Base-by-base conservation (phyloP, 1,284 basidiomycete species). In the Phaffia rhodozyma region DNA sequence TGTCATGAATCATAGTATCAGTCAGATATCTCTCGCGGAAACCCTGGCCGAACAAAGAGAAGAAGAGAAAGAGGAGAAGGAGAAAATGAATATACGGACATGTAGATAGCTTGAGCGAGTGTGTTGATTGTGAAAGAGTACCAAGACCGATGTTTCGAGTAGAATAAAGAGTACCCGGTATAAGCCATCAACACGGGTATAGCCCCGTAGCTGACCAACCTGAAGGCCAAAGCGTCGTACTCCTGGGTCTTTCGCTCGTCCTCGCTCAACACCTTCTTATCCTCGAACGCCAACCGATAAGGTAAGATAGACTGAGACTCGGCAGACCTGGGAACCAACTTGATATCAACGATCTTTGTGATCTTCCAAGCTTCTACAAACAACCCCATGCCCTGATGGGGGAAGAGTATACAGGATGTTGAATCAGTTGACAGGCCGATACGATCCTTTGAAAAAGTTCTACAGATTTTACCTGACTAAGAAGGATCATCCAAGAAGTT, bases 171-270 rank as follows among this genome's bases (percentile, higher is more conserved):
- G 74, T 97, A 97, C 67, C 87, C 78, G 1, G 91, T 86, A 75
- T 97, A 97, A 16, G 78, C 86, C n/a, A 82, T 80, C 30, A 98
- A 83, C 25, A 87, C 77, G 1, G 94, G 94, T 60, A 89, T 84
- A 7, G 91, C 84, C 68, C 85, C 86, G 73, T 86, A 91, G 47
- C 89, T 87, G 27, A 97, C 93, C 72, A 94, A 73, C 83, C 85
- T 67, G 70, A 77, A 72, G 54, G 71, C 72, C 58, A 72, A 68
- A 13, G 67, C 64, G 62, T 74, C 86, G 74, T 78, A 93, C 84
- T 97, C 91, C 75, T 97, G 91, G n/a, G 94, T 97, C 78, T 87
- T 92, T 79, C 88, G 90, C 78, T 97, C 94, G 70, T 97, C 92
- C 71, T 94, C 91, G 67, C 81, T 60, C 56, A 58, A 55, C 23